Percentiles rank a stretch among this genome's conserved stretches.
Conservation (phyloP, 257 asterid species). For the Eucommia ulmoides region DNA sequence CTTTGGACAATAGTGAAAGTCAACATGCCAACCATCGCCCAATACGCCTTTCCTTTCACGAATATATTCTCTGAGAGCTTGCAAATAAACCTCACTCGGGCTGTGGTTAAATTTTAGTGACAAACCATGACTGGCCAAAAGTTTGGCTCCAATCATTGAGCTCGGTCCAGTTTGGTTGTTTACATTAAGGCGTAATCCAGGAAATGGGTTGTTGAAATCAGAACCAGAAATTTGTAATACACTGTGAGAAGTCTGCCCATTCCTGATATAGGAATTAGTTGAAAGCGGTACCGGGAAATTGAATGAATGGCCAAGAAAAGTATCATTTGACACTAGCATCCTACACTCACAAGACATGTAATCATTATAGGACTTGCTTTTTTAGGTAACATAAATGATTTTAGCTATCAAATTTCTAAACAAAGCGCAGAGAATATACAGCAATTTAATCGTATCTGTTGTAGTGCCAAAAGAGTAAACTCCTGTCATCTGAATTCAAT, state of each 20-base stretch:
- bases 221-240: slow-evolving; percentile 15
- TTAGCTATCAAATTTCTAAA: no score
- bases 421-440: no score
- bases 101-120: slow-evolving; percentile 22
- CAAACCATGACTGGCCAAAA: slow-evolving; percentile 18
- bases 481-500: no score
- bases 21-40: slow-evolving; percentile 81
- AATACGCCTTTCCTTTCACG: slow-evolving; percentile 53
- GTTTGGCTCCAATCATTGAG: slow-evolving; percentile 20
- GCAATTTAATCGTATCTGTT: no score
- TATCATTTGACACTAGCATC: no score
- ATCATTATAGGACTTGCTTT: no score
- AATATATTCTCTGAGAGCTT: slow-evolving; percentile 53
- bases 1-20: slow-evolving; percentile 43
- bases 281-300: slow-evolving; percentile 15
- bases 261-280: slow-evolving; percentile 22
- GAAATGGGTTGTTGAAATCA: slow-evolving; percentile 16
- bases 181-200: slow-evolving; percentile 14
- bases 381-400: no score
- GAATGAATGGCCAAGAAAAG: slow-evolving; percentile 22
- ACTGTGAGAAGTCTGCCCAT: slow-evolving; percentile 18
- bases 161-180: slow-evolving; percentile 17
- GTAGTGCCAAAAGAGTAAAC: no score
- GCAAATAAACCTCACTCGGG: slow-evolving; percentile 44
- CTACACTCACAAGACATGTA: no score